A percentile compares a stretch with the other conserved stretches of the same genome.
phyloP scores from a whole-genome alignment of 176 grass and related monocot species.

The Metroxylon sagu region DNA sequence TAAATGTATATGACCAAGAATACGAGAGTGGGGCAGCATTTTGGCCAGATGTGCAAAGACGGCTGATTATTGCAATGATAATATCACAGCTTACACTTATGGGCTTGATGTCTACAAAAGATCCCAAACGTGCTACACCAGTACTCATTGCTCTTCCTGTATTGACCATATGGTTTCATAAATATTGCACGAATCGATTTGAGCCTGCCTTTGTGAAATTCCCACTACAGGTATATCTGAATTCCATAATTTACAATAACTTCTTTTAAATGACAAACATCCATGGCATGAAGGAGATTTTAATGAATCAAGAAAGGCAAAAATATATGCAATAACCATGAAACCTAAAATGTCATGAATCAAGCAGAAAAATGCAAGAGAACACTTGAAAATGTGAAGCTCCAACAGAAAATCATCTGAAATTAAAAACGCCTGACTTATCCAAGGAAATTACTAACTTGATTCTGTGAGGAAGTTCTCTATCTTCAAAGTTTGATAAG shows the following conservation, averaged over 20 bases:
- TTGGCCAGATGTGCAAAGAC: constrained; percentile 85
- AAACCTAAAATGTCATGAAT: neutral
- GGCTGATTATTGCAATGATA: constrained; percentile 52
- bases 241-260: too few species aligned
- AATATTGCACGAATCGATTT: constrained; percentile 75
- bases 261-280: too few species aligned
- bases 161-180: constrained; percentile 76
- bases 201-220: constrained; percentile 83
- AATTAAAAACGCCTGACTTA: too few species aligned
- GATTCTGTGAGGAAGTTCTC: too few species aligned
- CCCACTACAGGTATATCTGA: constrained; percentile 51
- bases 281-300: too few species aligned
- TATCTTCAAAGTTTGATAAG: too few species aligned
- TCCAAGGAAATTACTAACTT: too few species aligned
- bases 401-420: too few species aligned
- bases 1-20: constrained; percentile 85
- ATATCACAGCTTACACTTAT: constrained; percentile 86
- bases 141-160: constrained; percentile 68
- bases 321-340: neutral
- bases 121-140: constrained; percentile 40
- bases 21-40: constrained; percentile 82
- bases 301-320: too few species aligned
- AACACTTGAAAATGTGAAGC: too few species aligned
- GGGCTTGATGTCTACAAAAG: constrained; percentile 74
- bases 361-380: neutral